Base-by-base conservation (phyloP, 495 filamentous ascomycete genomes). In the Neurospora sp. region DNA sequence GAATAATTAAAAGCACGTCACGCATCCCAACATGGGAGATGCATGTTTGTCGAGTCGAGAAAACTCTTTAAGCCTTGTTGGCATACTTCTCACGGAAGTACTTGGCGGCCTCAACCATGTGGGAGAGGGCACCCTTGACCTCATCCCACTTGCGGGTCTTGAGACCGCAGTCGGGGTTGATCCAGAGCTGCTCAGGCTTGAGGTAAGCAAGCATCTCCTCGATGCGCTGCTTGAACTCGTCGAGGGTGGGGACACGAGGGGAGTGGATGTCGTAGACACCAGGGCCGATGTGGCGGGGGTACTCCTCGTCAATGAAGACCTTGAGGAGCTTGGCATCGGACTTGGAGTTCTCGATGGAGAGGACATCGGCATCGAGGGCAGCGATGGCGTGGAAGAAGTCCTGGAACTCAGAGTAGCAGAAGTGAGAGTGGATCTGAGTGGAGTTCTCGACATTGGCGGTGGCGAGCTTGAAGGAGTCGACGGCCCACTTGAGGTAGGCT, bases 391-490 rank as follows among this genome's bases (percentile, higher is more conserved):
- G 93, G 92, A 99, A 99, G 89, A 99, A 99, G 88, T 99, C 96
- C 86, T 99, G 96, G 92, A 99, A 99, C 88, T 99, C 96, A 66
- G 94, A 97, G 91, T 99, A 99, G 85, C 96, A 99, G 94, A 99
- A 99, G 88, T 99, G 96, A 70, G 94, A 97, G 90, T 99, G 96
- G 84, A 99, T 97, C 88, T 99, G 96, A 76, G 96, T 98, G 71
- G 90, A 91, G 81, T 99, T 93, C 80, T 91, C 81, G 70, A 98
- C 96, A 80, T 93, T 95, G 70, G 93, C 88, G 78, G 93, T 94
- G 73, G 96, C 89, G 75, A 99, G 93, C 81, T 91, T 92, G 93
- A 99, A 99, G 78, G 94, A 91, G 84, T 95, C 89, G 79, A 99
- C 96, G 71, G 96, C 96, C 96, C 96, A 99, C 79, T 91, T 82